phyloP scores from a whole-genome alignment of 148 eudicot genomes.

The Chenopodium album region DNA sequence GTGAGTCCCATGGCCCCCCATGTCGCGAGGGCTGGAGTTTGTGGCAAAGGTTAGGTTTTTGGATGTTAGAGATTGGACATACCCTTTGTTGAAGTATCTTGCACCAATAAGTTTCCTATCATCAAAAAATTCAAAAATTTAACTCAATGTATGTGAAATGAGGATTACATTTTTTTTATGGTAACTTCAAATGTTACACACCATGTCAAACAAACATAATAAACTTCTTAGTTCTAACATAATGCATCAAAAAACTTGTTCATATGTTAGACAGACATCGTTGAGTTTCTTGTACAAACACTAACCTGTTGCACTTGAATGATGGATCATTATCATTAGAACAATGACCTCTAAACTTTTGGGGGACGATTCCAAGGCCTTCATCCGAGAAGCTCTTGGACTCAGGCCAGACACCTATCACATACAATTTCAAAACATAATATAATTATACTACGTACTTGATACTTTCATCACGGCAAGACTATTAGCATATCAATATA shows the following conservation, averaged over 20 bases:
- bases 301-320: conserved; percentile 24
- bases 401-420: conserved; percentile 34
- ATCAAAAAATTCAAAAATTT: neutral
- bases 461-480: too few relatives aligned
- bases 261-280: neutral
- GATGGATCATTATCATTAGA: conserved; percentile 8
- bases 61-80: neutral
- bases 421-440: too few relatives aligned
- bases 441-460: too few relatives aligned
- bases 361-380: conserved; percentile 17
- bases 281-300: neutral
- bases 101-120: conserved; percentile 36
- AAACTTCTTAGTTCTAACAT: too few relatives aligned
- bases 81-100: conserved; percentile 21
- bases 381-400: conserved; percentile 24
- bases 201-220: too few relatives aligned
- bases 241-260: too few relatives aligned
- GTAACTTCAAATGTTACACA: neutral
- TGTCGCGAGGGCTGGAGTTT: neutral
- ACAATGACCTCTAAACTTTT: conserved; percentile 20
- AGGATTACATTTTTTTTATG: too few relatives aligned
- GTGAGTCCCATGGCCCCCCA: conserved; percentile 4
- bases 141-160: too few relatives aligned
- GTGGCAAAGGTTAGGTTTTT: too few relatives aligned
- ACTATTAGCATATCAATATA: too few relatives aligned